Base-by-base conservation (phyloP, 2,329 filamentous ascomycete species). In the Colletotrichum neosansevieriae region DNA sequence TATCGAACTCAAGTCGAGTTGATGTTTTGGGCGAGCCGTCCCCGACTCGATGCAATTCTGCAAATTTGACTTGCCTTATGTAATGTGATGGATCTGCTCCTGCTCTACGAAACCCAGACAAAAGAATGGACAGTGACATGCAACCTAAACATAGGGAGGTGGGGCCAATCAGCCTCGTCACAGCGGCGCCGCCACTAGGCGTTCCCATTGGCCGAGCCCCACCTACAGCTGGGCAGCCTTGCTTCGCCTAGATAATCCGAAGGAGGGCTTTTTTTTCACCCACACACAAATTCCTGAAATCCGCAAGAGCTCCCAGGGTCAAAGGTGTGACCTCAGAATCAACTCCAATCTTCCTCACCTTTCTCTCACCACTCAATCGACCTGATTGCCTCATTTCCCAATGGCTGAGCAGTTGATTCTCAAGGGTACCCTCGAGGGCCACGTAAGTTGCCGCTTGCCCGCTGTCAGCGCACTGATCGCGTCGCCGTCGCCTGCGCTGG, bases 371-470 rank as follows among this genome's bases (percentile, higher is more conserved):
- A 79, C 61, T 74, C 74, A 73, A 82, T 79, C 78, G 78, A 79
- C 78, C 78, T 75, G 76, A 80, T 79, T 72, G 74, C 74, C 72
- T 77, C 79, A 81, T 79, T 79, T 78, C 80, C 84, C 79, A 79
- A 96, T 96, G 93, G 91, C 92, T 88, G 93, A 96, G 89, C 92
- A 95, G 89, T 88, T 96, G 84, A 94, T 97, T 88, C 92, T 96
- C 86, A 94, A 95, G 89, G 94, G 94, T 84, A 96, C 93, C 89
- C 93, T 97, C 84, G 93, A 96, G 92, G 95, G 95, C 91, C 95
- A 98, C 91, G 87, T 89, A 88, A 82, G 87, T 89, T 76, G 69
- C 69, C 65, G 42, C 70, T 73, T 71, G 62, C 70, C 63, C 47
- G 65, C 69, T 54, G 32, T 12, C 67, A 68, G 54, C 63, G 70